A percentile compares a stretch with the other conserved stretches of the same genome.
Conservation (phyloP, 805 yeast species). For the Yueomyces sinensis region DNA sequence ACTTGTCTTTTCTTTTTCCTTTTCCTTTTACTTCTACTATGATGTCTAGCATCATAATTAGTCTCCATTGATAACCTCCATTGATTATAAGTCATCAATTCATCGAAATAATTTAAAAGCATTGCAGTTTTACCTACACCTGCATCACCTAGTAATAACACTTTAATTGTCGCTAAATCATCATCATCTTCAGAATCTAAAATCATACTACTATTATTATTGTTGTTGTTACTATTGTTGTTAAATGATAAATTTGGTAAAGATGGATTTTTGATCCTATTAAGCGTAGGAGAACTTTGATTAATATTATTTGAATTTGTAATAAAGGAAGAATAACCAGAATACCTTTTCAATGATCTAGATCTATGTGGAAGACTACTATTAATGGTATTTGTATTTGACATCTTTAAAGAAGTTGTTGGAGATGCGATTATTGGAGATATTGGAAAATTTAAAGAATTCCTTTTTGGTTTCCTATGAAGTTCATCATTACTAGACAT, state of each 20-base stretch:
- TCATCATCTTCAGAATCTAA: neutral
- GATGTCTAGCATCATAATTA: neutral
- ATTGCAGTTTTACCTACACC: conserved; percentile 38
- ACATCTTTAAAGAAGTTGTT: neutral
- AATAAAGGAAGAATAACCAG: neutral
- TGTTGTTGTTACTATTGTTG: too few species aligned
- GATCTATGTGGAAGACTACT: too few species aligned
- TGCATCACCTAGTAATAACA: conserved; percentile 32
- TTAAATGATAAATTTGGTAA: neutral
- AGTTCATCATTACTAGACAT: too few species aligned
- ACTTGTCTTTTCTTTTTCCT: conserved; percentile 1
- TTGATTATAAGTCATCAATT: conserved; percentile 18
- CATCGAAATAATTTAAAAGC: conserved; percentile 30
- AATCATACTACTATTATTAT: neutral
- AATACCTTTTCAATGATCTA: neutral
- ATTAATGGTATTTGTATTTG: too few species aligned
- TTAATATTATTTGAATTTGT: neutral
- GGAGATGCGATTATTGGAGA: neutral
- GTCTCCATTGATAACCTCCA: conserved; percentile 2
- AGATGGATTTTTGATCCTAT: too few species aligned
- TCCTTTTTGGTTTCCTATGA: too few species aligned
- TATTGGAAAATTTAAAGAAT: neutral
- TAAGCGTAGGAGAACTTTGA: neutral
- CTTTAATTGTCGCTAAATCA: conserved; percentile 20
- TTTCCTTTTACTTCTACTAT: conserved; percentile 1